Evolutionary conservation across 768 basidiomycete genomes (phyloP).

Genomic region (Boletus bicolor): DNA sequence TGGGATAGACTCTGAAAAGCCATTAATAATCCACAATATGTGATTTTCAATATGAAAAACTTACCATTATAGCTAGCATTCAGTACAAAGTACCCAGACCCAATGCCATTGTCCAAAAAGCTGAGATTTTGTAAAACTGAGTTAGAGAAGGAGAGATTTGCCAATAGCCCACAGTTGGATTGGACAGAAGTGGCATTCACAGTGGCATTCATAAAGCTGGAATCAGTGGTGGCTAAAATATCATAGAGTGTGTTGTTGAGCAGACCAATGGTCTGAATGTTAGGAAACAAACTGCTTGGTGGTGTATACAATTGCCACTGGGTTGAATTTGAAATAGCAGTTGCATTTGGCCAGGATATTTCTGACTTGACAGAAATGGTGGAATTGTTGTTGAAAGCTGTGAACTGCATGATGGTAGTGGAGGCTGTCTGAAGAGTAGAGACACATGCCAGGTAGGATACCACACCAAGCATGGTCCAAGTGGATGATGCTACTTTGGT

Average conservation of each 20-base stretch:
- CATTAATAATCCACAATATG: not conserved
- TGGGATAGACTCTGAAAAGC: fast-evolving
- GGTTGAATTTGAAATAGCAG: not conserved
- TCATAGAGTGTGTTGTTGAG: slow-evolving; percentile 15
- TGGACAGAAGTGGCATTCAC: slow-evolving; percentile 15
- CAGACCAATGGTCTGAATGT: slow-evolving; percentile 4
- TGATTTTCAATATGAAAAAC: no score
- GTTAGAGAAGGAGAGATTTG: slow-evolving; percentile 1
- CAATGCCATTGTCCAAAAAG: not conserved
- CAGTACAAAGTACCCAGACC: not conserved
- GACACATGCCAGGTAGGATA: slow-evolving; percentile 12
- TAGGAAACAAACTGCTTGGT: not conserved
- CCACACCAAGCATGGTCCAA: slow-evolving; percentile 11
- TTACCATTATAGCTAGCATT: no score
- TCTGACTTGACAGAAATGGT: not conserved
- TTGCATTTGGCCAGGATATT: not conserved
- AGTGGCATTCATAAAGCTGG: not conserved
- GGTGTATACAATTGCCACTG: slow-evolving; percentile 1
- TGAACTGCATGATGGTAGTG: slow-evolving; percentile 21
- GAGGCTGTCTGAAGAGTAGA: slow-evolving; percentile 6
- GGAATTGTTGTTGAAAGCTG: slow-evolving; percentile 6
- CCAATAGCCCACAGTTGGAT: slow-evolving; percentile 7
- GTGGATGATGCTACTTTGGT: slow-evolving; percentile 9
- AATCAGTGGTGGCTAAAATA: not conserved
- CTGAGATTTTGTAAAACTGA: not conserved